Evolutionary conservation across 257 asterid species (phyloP).

Genomic region (Salvia splendens): DNA sequence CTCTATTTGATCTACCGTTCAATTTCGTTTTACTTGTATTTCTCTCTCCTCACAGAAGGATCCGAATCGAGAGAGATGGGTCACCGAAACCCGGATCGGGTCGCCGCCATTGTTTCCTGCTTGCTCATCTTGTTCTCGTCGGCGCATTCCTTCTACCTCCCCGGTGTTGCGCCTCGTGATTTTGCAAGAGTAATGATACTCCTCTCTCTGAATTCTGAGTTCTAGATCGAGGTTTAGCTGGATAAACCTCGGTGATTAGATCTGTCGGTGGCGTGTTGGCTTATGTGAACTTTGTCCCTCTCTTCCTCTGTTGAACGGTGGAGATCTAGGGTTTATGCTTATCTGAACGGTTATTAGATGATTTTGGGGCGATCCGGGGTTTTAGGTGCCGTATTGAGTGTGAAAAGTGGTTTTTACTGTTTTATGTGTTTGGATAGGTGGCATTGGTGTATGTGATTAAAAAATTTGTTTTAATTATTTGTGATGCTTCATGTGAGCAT

Average conservation of each 20-base stretch:
- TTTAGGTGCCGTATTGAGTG: constrained; percentile 9
- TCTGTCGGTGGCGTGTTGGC: constrained; percentile 30
- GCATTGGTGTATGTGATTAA: constrained; percentile 15
- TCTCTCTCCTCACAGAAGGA: constrained; percentile 21
- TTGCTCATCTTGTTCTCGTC: constrained; percentile 42
- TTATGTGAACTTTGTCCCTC: constrained; percentile 16
- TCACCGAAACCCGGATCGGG: constrained; percentile 38
- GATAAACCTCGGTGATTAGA: constrained; percentile 28
- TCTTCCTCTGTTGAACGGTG: constrained; percentile 19
- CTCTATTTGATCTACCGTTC: constrained; percentile 1
- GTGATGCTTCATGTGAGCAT: not conserved
- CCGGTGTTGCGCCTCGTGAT: constrained; percentile 77
- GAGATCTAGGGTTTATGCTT: constrained; percentile 47
- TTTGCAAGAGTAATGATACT: constrained; percentile 43
- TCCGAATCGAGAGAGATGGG: constrained; percentile 42
- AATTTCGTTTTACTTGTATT: not conserved
- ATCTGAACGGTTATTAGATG: constrained; percentile 12
- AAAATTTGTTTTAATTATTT: constrained; percentile 14
- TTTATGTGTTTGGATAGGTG: not conserved
- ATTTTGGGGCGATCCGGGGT: constrained; percentile 37
- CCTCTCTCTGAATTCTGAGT: constrained; percentile 23
- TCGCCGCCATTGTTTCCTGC: constrained; percentile 38
- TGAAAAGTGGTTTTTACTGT: constrained; percentile 7
- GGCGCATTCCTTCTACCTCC: constrained; percentile 61
- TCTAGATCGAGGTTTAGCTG: constrained; percentile 13